Conservation (phyloP, 371 early-diverging fungal genomes). For the Racocetra persica region DNA sequence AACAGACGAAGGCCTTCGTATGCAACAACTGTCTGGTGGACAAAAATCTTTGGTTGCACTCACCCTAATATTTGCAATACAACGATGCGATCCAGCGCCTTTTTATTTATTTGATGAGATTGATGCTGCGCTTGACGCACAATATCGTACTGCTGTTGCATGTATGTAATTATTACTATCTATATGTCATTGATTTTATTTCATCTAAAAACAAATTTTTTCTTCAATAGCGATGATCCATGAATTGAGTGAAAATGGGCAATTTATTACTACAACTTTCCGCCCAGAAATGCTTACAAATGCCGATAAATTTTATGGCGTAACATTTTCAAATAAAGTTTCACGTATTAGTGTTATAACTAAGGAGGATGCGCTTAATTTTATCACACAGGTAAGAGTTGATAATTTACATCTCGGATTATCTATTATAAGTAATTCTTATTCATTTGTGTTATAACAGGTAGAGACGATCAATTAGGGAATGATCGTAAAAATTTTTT, state of each 20-base stretch:
- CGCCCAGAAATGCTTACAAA: conserved; percentile 91
- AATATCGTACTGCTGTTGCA: conserved; percentile 94
- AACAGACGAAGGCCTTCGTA: conserved; percentile 88
- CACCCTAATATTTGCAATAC: conserved; percentile 98
- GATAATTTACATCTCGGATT: neutral
- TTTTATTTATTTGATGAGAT: conserved; percentile 99
- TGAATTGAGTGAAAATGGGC: conserved; percentile 83
- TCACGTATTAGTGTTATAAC: conserved; percentile 73
- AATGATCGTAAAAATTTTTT: no score
- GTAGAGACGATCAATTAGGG: no score
- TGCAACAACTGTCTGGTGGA: conserved; percentile 98
- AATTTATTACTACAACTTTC: conserved; percentile 99
- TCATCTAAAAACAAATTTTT: neutral
- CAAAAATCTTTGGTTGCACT: conserved; percentile 99
- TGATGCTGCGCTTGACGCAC: conserved; percentile 99
- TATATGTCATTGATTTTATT: no score
- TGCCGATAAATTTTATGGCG: conserved; percentile 96
- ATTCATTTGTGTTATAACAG: no score
- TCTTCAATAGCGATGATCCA: conserved; percentile 80
- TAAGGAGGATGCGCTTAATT: conserved; percentile 72
- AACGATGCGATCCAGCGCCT: conserved; percentile 98
- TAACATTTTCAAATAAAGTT: conserved; percentile 90
- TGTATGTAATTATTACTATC: conserved; percentile 51
- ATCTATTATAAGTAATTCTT: neutral
- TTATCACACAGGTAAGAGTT: conserved; percentile 66